A percentile compares a stretch with the other conserved stretches of the same genome.
Evolutionary conservation across 2,329 filamentous ascomycete species (phyloP).

Genomic region (Chaetomium sp.): DNA sequence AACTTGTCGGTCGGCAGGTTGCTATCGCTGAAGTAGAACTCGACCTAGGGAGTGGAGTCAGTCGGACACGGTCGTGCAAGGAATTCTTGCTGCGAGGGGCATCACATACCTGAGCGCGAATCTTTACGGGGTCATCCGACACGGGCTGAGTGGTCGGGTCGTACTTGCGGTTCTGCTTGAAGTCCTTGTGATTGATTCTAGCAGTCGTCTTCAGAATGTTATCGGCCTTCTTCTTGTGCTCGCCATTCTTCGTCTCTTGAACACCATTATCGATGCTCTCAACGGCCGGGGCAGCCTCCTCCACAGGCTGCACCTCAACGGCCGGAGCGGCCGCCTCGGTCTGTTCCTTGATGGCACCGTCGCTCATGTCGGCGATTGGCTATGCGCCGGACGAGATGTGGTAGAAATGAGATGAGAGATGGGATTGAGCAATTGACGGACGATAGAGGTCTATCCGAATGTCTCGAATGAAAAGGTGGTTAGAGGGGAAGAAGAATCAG

Average conservation of each 20-base stretch:
- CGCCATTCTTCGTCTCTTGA: conserved; percentile 24
- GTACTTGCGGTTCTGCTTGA: conserved; percentile 66
- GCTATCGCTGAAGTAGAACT: conserved; percentile 93
- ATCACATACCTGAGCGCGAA: conserved; percentile 74
- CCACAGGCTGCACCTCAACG: conserved; percentile 39
- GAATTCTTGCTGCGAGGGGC: neutral
- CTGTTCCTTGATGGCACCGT: conserved; percentile 32
- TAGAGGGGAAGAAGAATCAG: neutral
- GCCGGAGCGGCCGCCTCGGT: conserved; percentile 28
- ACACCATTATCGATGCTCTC: conserved; percentile 32
- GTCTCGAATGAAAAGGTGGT: neutral
- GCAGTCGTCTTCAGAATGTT: conserved; percentile 50
- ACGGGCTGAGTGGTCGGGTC: conserved; percentile 68
- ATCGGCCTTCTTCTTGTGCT: conserved; percentile 19
- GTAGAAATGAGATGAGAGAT: neutral
- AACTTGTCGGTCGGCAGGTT: conserved; percentile 90
- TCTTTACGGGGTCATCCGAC: conserved; percentile 75
- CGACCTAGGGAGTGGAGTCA: conserved; percentile 63
- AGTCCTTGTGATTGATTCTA: conserved; percentile 44
- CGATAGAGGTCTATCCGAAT: neutral
- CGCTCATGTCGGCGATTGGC: conserved; percentile 43
- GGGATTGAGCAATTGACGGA: conserved; percentile 10
- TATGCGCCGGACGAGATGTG: conserved; percentile 23
- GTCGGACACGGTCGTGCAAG: conserved; percentile 9
- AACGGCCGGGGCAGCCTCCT: conserved; percentile 30